phyloP scores from a whole-genome alignment of 2,329 filamentous ascomycete species.

The Ascochyta pisi region DNA sequence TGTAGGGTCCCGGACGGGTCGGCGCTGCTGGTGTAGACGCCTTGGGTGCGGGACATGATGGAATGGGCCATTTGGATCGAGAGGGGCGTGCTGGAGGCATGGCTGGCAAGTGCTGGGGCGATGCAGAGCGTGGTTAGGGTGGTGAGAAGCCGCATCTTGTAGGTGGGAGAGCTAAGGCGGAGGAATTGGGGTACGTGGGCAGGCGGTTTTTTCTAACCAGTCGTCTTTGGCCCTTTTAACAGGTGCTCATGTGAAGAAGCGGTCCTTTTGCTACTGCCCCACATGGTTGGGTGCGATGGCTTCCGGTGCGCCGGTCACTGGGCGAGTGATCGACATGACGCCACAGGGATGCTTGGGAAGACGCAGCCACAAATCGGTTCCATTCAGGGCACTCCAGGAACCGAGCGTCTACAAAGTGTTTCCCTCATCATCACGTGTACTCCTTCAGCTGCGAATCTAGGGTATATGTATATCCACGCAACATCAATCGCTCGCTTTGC shows the following conservation, averaged over 20 bases:
- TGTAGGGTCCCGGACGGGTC: conserved; percentile 36
- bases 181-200: neutral
- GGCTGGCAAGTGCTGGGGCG: neutral
- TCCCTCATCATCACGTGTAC: neutral
- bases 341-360: neutral
- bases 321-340: neutral
- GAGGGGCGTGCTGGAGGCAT: neutral
- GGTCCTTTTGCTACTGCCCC: neutral
- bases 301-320: neutral
- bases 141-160: neutral
- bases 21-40: conserved; percentile 29
- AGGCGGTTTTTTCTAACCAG: too few relatives aligned
- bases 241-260: neutral
- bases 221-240: too few relatives aligned
- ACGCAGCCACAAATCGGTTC: too few relatives aligned
- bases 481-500: neutral
- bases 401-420: neutral
- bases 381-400: neutral
- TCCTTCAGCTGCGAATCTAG: conserved; percentile 8
- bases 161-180: neutral
- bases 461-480: conserved; percentile 8
- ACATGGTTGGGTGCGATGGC: neutral
- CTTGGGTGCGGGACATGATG: conserved; percentile 42
- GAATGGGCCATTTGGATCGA: conserved; percentile 38
- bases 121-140: neutral